Evolutionary conservation across 2,329 filamentous ascomycete species (phyloP).

Genomic region (Fusarium bulbicola): DNA sequence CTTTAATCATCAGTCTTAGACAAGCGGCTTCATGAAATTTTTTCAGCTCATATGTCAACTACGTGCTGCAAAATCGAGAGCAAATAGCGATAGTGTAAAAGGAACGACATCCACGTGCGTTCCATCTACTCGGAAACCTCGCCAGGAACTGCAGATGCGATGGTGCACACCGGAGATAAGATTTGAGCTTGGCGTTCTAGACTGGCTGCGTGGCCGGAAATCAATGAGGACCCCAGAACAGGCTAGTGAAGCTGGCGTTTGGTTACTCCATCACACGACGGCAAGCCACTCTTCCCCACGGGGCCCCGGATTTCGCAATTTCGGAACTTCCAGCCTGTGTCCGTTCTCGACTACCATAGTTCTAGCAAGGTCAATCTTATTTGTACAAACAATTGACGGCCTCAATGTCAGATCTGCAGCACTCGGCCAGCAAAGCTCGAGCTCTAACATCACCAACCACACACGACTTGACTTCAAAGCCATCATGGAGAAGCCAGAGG

Average conservation of each 20-base stretch:
- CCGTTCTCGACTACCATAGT: background rate
- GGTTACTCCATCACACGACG: background rate
- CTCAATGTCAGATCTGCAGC: background rate
- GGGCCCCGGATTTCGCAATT: conserved; percentile 29
- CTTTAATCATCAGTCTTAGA: background rate
- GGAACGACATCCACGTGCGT: background rate
- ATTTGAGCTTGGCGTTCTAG: background rate
- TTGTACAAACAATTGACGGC: conserved; percentile 1
- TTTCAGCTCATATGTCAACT: background rate
- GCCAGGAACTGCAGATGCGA: background rate
- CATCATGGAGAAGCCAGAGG: conserved; percentile 28
- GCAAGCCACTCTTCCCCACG: conserved; percentile 3
- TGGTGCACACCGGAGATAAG: background rate
- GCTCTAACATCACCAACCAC: background rate
- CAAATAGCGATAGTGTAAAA: background rate
- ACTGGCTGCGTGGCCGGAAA: background rate
- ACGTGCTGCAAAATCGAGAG: background rate
- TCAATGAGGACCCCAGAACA: background rate
- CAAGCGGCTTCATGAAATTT: background rate
- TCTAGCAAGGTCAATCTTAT: background rate
- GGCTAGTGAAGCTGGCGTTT: background rate
- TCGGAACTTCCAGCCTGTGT: conserved; percentile 9
- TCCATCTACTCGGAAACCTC: background rate
- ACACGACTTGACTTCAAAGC: background rate
- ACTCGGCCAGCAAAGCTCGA: conserved; percentile 1